These are phyloP conservation scores for Eucalyptus albens DNA, from an alignment of 345 rosid genomes.

Conservation along the genomic window DNA sequence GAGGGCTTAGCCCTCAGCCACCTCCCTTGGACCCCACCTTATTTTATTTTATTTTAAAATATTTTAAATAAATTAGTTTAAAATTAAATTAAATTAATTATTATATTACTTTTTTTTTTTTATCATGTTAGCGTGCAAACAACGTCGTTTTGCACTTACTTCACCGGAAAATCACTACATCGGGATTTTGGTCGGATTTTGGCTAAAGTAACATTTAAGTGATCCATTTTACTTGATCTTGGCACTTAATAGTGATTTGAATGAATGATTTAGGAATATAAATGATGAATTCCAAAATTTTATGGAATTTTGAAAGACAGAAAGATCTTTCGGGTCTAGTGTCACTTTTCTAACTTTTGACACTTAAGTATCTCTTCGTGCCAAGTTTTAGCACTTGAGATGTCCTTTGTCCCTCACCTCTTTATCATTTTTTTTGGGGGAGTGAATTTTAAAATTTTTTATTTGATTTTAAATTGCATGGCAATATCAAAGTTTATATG, in stretches of 20 bases:
- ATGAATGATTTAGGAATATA: too few species aligned
- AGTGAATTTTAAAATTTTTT: neutral
- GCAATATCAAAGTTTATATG: neutral
- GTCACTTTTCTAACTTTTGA: too few species aligned
- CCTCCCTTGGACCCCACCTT: accelerated
- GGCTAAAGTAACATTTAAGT: accelerated
- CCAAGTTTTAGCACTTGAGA: accelerated
- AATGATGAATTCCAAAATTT: too few species aligned
- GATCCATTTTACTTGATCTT: accelerated
- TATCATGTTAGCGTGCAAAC: accelerated
- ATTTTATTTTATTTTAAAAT: too few species aligned
- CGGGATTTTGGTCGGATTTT: accelerated
- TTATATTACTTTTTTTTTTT: too few species aligned
- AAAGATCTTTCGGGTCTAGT: too few species aligned
- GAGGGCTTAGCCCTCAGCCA: accelerated
- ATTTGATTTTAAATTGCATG: neutral
- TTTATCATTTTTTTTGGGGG: neutral
- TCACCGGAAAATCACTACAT: accelerated
- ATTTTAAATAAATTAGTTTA: too few species aligned
- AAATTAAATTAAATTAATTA: too few species aligned
- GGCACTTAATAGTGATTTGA: too few species aligned
- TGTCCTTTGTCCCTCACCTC: too few species aligned
- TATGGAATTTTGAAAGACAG: too few species aligned
- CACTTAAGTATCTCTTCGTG: accelerated
- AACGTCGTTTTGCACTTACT: accelerated